Conservation (phyloP, 306 rosid species). For the Senna siamea region DNA sequence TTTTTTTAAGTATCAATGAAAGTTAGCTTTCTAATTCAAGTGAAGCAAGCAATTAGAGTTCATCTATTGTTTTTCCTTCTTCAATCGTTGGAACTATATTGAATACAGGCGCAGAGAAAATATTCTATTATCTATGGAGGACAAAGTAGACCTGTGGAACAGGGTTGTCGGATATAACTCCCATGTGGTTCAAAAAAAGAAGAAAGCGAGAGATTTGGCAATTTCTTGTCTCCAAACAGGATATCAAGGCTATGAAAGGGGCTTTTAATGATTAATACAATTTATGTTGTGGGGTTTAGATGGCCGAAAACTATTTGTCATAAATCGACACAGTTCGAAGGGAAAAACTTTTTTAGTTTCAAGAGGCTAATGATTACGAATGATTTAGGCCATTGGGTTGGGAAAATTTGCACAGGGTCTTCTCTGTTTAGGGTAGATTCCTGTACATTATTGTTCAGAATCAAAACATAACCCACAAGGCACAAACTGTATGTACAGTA, state of each 20-base stretch:
- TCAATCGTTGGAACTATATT: constrained; percentile 42
- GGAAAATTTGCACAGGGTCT: not conserved
- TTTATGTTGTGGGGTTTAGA: constrained; percentile 18
- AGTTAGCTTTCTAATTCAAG: constrained; percentile 17
- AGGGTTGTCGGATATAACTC: constrained; percentile 39
- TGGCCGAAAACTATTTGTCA: constrained; percentile 28
- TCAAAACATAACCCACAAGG: not conserved
- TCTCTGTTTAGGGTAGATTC: constrained; percentile 15
- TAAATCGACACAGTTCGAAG: constrained; percentile 11
- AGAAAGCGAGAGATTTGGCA: constrained; percentile 15
- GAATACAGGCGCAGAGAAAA: constrained; percentile 17
- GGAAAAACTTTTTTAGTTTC: constrained; percentile 24
- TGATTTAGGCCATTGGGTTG: constrained; percentile 17
- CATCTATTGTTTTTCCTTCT: constrained; percentile 28
- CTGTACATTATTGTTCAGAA: constrained; percentile 25
- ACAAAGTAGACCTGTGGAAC: constrained; percentile 31
- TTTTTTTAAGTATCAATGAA: constrained; percentile 25
- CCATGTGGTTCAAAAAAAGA: constrained; percentile 16
- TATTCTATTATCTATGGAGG: not conserved
- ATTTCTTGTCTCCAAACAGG: constrained; percentile 40
- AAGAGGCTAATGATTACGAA: constrained; percentile 36
- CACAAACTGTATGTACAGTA: not conserved
- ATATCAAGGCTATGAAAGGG: constrained; percentile 29
- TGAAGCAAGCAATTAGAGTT: constrained; percentile 30
- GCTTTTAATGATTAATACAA: constrained; percentile 48